These are phyloP conservation scores for Penicillium coprophilum DNA, from an alignment of 495 filamentous ascomycete species.

Conservation along the genomic window DNA sequence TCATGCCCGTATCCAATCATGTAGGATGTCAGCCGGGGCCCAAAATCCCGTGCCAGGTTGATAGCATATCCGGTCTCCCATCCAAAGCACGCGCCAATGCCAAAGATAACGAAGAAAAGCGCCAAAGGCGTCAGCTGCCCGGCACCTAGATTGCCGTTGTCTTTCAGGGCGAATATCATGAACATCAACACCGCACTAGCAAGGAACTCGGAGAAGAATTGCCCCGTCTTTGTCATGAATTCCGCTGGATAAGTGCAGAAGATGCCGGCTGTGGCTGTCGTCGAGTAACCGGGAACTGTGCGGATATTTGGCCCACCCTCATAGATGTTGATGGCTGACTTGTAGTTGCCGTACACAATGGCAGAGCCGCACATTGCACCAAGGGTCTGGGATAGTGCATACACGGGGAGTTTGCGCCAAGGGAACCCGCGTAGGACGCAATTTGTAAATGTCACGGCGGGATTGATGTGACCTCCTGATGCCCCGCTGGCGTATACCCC, in stretches of 20 bases:
- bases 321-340: conserved; percentile 52
- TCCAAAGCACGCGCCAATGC: conserved; percentile 66
- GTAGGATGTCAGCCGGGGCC: conserved; percentile 61
- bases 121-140: conserved; percentile 52
- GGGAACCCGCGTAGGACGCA: conserved; percentile 62
- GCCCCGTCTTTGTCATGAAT: conserved; percentile 57
- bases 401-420: conserved; percentile 59
- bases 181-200: conserved; percentile 63
- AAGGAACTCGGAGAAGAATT: conserved; percentile 66
- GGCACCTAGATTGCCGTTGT: conserved; percentile 53
- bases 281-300: conserved; percentile 56
- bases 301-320: conserved; percentile 55
- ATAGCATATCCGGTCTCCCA: conserved; percentile 71
- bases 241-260: conserved; percentile 65
- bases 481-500: conserved; percentile 62
- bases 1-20: conserved; percentile 62
- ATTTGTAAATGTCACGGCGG: conserved; percentile 62
- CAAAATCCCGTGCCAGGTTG: conserved; percentile 66
- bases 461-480: conserved; percentile 63
- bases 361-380: conserved; percentile 55
- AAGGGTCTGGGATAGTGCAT: conserved; percentile 52
- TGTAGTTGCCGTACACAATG: conserved; percentile 59
- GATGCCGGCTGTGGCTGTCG: conserved; percentile 60
- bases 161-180: conserved; percentile 65
- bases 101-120: conserved; percentile 65